Evolutionary conservation across 192 early-diverging fungal genomes (phyloP).

Genomic region (Podila clonocystis): DNA sequence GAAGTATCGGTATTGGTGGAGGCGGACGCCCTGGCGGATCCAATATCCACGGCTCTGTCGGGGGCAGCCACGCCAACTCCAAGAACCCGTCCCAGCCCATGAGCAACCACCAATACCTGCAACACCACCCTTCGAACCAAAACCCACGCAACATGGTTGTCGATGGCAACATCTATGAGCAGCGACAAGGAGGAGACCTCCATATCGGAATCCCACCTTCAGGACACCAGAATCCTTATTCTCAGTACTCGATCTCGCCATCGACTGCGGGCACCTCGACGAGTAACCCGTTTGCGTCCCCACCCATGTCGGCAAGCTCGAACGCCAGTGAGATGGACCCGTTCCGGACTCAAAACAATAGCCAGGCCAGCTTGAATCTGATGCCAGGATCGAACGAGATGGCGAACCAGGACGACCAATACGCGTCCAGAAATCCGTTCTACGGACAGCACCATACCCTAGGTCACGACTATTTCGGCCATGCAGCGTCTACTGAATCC

Average conservation of each 20-base stretch:
- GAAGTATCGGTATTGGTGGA: conserved; percentile 16
- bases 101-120: not conserved
- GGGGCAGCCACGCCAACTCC: not conserved
- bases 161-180: not conserved
- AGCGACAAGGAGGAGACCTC: not conserved
- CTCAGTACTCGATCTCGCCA: conserved; percentile 23
- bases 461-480: not conserved
- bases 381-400: not conserved
- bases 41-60: conserved; percentile 1
- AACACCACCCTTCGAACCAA: not conserved
- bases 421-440: conserved; percentile 1
- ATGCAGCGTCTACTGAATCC: not conserved
- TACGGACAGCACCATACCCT: not conserved
- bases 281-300: conserved; percentile 24
- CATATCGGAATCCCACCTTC: conserved; percentile 11
- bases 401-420: not conserved
- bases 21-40: conserved; percentile 20
- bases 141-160: not conserved
- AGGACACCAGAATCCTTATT: not conserved
- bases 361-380: conserved; percentile 11
- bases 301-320: conserved; percentile 9
- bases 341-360: conserved; percentile 29
- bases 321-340: conserved; percentile 15
- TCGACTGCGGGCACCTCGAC: conserved; percentile 7
- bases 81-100: not conserved